Base-by-base conservation (phyloP, 1,284 basidiomycete species). In the Trametes hirsuta region DNA sequence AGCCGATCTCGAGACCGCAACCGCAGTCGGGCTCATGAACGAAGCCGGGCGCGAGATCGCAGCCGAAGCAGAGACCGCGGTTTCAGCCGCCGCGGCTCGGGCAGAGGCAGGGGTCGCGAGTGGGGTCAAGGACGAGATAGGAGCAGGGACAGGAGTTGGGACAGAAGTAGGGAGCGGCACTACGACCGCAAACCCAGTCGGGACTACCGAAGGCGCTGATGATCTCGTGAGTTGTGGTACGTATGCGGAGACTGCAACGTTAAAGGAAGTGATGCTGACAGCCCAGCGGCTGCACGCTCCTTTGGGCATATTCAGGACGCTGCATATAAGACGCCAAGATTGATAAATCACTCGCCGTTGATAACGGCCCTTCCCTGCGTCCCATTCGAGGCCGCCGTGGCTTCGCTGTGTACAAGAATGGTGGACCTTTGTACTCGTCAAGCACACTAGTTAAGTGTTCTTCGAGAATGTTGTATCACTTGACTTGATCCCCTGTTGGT, bases 91-190 rank as follows among this genome's bases (percentile, higher is more conserved):
- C 8, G 35, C 14, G 21, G 30, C 30, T 30, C 30, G 4, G 30
- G 30, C 4, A 30, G 48, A 22, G 39, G 48, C 21, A 21, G 36
- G 15, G 48, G 30, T 3, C 36, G 48, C 6, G 21, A n/a, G 5
- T 21, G 35, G 47, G 22, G 30, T 1, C 8, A 22, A 21, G 39
- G 36, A 14, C 10, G 36, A 9, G 15, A 14, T 11, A 14, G 22
- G 3, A 41, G 30, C 36, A 40, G 37, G 30, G 44, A 21, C 21
- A 10, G 40, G 30, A 46, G n/a, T 14, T 30, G 54, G 3, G 46
- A 53, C 41, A n/a, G 50, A 47, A 47, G 53, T 37, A 47, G 42
- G 55, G 59, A 57, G 41, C 47, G 21, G n/a, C 35, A 55, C 15
- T 35, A 48, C 21, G 42, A 50, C 22, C 47, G 24, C 4, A 18